Evolutionary conservation across 2,329 filamentous ascomycete species (phyloP).

Genomic region (Cladosporium oxysporum): DNA sequence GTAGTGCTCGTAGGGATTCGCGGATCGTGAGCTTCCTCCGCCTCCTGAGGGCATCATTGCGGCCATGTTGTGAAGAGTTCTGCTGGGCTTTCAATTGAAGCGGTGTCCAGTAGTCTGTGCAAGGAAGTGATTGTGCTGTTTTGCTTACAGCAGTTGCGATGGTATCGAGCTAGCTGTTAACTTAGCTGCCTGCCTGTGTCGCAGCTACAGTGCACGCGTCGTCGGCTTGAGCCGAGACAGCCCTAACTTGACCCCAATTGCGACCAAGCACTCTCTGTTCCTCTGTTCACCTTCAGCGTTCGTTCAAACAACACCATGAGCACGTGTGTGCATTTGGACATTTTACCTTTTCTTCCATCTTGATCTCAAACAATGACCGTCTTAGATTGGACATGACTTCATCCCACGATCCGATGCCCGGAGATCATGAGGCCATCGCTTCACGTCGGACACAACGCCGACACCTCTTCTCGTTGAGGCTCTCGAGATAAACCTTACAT

Average conservation of each 20-base stretch:
- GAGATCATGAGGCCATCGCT: too few species aligned
- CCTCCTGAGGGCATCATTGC: slow-evolving; percentile 48
- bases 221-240: background rate
- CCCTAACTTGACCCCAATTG: background rate
- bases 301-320: background rate
- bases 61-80: slow-evolving; percentile 38
- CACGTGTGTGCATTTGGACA: too few species aligned
- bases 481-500: background rate
- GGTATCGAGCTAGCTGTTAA: slow-evolving; percentile 1
- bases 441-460: background rate
- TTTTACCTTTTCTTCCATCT: too few species aligned
- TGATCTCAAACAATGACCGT: too few species aligned
- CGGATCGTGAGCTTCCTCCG: slow-evolving; percentile 26
- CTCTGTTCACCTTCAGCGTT: background rate
- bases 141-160: background rate
- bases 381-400: too few species aligned
- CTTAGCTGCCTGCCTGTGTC: background rate
- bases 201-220: background rate
- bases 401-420: too few species aligned
- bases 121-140: background rate
- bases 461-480: background rate
- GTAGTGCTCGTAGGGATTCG: slow-evolving; percentile 44
- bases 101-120: background rate
- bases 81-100: background rate
- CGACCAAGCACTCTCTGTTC: too few species aligned